phyloP scores from a whole-genome alignment of 805 yeast species.

The Myxozyma lipomycoides region DNA sequence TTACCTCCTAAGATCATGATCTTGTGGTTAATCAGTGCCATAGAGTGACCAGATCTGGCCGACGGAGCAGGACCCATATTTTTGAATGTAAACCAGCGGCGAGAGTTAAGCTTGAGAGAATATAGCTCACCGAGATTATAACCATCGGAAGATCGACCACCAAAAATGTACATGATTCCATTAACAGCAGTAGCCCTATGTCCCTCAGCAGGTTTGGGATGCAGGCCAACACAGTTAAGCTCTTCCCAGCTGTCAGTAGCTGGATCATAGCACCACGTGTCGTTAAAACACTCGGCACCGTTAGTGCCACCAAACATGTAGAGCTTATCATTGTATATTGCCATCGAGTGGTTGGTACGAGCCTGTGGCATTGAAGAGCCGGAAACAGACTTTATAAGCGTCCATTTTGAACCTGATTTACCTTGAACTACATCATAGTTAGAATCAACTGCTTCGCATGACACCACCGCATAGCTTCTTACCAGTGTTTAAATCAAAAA shows the following conservation, averaged over 20 bases:
- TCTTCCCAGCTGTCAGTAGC: conserved; percentile 62
- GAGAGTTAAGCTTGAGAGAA: conserved; percentile 69
- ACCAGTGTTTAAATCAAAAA: conserved; percentile 72
- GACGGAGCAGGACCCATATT: conserved; percentile 58
- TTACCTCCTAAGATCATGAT: conserved; percentile 91
- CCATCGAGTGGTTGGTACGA: conserved; percentile 86
- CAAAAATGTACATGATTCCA: conserved; percentile 76
- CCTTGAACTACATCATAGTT: conserved; percentile 32
- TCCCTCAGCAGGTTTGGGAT: conserved; percentile 88
- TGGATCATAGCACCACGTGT: conserved; percentile 79
- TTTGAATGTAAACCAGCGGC: conserved; percentile 69
- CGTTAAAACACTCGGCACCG: conserved; percentile 63
- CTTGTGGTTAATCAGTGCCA: conserved; percentile 69
- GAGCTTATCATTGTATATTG: conserved; percentile 68
- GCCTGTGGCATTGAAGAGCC: conserved; percentile 63
- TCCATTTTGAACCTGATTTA: conserved; percentile 58
- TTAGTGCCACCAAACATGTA: conserved; percentile 93
- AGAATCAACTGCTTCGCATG: conserved; percentile 27
- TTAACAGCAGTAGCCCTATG: conserved; percentile 80
- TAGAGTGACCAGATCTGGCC: conserved; percentile 86
- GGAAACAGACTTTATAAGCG: conserved; percentile 55
- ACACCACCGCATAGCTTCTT: neutral
- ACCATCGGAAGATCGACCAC: conserved; percentile 81
- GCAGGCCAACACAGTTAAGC: conserved; percentile 60
- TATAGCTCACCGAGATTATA: conserved; percentile 60